These are phyloP conservation scores for Leucaena leucocephala DNA, from an alignment of 306 rosid species.

Conservation along the genomic window DNA sequence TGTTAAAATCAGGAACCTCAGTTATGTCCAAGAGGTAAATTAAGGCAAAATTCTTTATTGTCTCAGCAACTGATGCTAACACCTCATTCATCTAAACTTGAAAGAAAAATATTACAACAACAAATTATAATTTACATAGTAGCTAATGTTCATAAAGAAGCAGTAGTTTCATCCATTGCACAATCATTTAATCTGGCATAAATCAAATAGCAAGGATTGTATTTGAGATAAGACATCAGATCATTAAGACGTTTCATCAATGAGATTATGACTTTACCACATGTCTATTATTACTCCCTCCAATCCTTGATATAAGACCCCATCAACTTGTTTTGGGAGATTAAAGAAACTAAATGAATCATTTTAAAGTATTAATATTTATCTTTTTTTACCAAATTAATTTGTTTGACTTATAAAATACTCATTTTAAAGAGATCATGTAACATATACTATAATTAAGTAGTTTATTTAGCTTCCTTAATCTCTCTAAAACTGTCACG, in stretches of 20 bases:
- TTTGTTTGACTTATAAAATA: too few relatives aligned
- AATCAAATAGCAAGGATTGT: not conserved
- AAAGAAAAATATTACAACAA: conserved; percentile 15
- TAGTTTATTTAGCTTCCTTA: too few relatives aligned
- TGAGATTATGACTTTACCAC: not conserved
- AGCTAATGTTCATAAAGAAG: not conserved
- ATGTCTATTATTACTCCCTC: not conserved
- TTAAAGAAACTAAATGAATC: too few relatives aligned
- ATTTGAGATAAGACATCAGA: not conserved
- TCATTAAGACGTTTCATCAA: not conserved
- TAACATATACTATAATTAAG: too few relatives aligned
- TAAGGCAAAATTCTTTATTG: conserved; percentile 84
- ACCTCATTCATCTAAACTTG: conserved; percentile 84
- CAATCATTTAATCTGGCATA: not conserved
- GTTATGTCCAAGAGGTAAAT: conserved; percentile 95
- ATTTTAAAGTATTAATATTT: too few relatives aligned
- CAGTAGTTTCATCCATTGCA: not conserved
- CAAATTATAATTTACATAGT: not conserved
- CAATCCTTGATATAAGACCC: too few relatives aligned
- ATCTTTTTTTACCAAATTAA: too few relatives aligned
- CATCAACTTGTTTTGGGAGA: too few relatives aligned
- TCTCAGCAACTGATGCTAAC: conserved; percentile 87
- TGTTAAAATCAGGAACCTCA: conserved; percentile 96
- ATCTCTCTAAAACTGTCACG: too few relatives aligned
- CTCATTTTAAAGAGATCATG: too few relatives aligned